These are phyloP conservation scores for Smittium culicis DNA, from an alignment of 371 early-diverging fungal species.

Conservation along the genomic window DNA sequence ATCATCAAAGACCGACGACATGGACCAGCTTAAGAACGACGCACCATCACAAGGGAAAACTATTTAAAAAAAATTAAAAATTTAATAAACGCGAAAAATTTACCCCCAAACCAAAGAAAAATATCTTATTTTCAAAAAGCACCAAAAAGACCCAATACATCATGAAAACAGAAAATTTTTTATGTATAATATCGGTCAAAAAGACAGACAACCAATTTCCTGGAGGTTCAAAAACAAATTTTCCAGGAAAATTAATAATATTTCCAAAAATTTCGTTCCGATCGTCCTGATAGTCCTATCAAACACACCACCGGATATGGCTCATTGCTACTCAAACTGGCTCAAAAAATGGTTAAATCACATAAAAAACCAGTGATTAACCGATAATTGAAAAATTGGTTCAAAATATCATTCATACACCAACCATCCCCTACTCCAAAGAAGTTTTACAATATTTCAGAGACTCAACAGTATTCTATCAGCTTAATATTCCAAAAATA, in stretches of 20 bases:
- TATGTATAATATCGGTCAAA: neutral
- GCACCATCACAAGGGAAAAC: neutral
- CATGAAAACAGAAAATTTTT: neutral
- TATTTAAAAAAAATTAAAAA: neutral
- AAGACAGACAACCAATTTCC: neutral
- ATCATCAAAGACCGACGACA: neutral
- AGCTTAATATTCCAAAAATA: neutral
- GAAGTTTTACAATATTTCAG: neutral
- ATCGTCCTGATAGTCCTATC: neutral
- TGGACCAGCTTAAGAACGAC: neutral
- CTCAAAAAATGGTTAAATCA: neutral
- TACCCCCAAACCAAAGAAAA: neutral
- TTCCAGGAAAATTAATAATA: neutral
- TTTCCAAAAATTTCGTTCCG: neutral
- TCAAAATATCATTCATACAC: neutral
- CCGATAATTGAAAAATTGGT: neutral
- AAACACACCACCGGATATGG: neutral
- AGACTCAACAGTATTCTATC: neutral
- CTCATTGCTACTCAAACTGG: neutral
- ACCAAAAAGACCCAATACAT: neutral
- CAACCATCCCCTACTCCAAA: neutral
- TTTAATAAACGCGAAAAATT: neutral
- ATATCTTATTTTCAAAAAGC: neutral
- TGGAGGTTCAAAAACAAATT: neutral
- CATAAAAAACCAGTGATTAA: neutral